Evolutionary conservation across 331 rosid genomes (phyloP).

Genomic region (Acacia concinna): DNA sequence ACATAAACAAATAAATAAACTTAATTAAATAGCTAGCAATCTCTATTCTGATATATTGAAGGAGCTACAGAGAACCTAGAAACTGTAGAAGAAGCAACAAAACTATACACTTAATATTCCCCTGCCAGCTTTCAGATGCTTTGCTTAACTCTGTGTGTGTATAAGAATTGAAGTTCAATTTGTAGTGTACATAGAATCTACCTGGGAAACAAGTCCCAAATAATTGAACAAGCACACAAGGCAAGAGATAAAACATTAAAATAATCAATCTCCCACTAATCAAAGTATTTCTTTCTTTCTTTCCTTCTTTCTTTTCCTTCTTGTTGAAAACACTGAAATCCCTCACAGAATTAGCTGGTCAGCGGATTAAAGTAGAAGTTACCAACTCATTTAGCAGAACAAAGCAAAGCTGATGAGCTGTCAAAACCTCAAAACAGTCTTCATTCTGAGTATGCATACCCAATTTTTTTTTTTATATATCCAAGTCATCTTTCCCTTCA

Average conservation of each 20-base stretch:
- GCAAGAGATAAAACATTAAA: slow-evolving; percentile 39
- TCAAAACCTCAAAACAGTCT: slow-evolving; percentile 29
- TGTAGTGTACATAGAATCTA: slow-evolving; percentile 44
- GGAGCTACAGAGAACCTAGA: no score
- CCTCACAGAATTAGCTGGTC: slow-evolving; percentile 51
- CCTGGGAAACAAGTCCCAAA: slow-evolving; percentile 40
- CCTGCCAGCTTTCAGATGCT: slow-evolving; percentile 25
- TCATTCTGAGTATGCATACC: slow-evolving; percentile 23
- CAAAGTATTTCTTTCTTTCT: not conserved
- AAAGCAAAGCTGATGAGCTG: slow-evolving; percentile 50
- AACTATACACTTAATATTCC: not conserved
- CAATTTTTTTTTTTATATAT: slow-evolving; percentile 23
- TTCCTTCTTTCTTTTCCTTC: slow-evolving; percentile 5
- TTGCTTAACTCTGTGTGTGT: not conserved
- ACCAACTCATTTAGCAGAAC: slow-evolving; percentile 41
- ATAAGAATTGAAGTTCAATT: not conserved
- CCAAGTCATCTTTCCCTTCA: slow-evolving; percentile 8
- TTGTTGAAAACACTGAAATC: slow-evolving; percentile 39
- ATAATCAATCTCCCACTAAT: slow-evolving; percentile 10
- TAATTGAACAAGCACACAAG: slow-evolving; percentile 65
- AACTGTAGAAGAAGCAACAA: not conserved
- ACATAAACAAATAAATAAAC: not conserved
- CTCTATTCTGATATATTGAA: not conserved
- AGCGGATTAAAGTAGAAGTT: slow-evolving; percentile 59
- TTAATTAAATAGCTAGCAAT: not conserved